phyloP scores from a whole-genome alignment of 768 basidiomycete species.

The Trichaptum fuscoviolaceum region DNA sequence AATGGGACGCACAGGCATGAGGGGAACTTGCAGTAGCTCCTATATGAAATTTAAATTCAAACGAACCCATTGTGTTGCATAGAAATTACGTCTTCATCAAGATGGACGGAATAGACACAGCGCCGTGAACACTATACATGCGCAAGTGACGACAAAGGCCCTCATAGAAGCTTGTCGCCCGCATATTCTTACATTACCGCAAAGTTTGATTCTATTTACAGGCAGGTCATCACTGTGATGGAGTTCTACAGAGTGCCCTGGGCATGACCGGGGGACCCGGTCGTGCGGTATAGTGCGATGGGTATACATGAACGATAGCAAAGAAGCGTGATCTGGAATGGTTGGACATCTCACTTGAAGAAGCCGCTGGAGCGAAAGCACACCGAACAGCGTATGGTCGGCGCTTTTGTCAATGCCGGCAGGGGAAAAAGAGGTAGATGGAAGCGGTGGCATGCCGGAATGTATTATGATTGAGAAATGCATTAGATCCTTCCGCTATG shows the following conservation, averaged over 20 bases:
- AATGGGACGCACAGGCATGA: not conserved
- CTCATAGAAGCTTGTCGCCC: not conserved
- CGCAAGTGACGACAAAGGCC: not conserved
- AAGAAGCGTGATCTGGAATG: not conserved
- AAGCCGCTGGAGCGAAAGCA: not conserved
- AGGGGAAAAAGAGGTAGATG: not conserved
- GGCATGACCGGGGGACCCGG: not conserved
- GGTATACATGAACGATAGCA: not conserved
- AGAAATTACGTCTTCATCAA: not conserved
- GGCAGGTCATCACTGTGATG: not conserved
- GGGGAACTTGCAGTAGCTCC: not conserved
- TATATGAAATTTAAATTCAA: not conserved
- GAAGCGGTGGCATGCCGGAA: not conserved
- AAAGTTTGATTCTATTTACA: not conserved
- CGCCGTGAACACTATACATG: not conserved
- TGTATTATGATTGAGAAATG: not conserved
- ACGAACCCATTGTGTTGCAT: not conserved
- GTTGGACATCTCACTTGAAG: not conserved
- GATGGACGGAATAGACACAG: not conserved
- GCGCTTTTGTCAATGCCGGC: not conserved
- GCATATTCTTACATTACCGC: conserved; percentile 1
- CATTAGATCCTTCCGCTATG: not conserved
- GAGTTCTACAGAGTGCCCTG: not conserved
- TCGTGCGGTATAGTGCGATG: not conserved
- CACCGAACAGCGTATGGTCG: not conserved